Evolutionary conservation across 192 early-diverging fungal genomes (phyloP), one percentile per base, ranked within the genome.

Genomic region (Rhizophagus clarus): DNA sequence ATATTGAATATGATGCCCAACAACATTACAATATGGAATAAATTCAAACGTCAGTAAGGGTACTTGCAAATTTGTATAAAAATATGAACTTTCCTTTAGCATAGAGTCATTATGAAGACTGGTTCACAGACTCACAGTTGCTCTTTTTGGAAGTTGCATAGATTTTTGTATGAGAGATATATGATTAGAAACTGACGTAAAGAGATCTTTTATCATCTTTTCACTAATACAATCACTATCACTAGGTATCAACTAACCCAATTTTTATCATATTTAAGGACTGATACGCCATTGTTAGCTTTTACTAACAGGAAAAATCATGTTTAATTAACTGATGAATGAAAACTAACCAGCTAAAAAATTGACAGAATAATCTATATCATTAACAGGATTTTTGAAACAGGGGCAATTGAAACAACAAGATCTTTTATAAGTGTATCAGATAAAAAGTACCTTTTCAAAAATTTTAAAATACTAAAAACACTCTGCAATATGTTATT

Each of bases 251-350:
- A 71, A 74, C 24, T 45, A 49, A 49, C 34, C 61, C 56, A 49
- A 5, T 61, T 34, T 61, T 76, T 75, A 61, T 76, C 28, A 76
- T 76, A 51, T 76, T 61, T 76, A 24, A 77, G 76, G 28, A 66
- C 62, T 24, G 76, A 77, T 14, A 62, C 37, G 31, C 61, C 61
- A 28, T 77, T 62, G 26, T 77, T 42, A 10, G 37, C 29, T 62
- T 64, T 34, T 66, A 31, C 62, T 17, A 77, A 77, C n/a, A n/a
- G n/a, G 37, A 77, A 77, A 34, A 77, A 77, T 77, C 62, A 62
- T 15, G 40, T 28, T 20, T 20, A 67, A 31, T 28, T 61, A 75
- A 62, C 32, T n/a, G 15, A 32, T 5, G 32, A 15, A 26, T 45
- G 76, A 67, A 77, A 77, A 31, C n/a, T 77, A 20, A 66, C 31